These are phyloP conservation scores for Neurospora sp. DNA, from an alignment of 495 filamentous ascomycete species.

Conservation along the genomic window DNA sequence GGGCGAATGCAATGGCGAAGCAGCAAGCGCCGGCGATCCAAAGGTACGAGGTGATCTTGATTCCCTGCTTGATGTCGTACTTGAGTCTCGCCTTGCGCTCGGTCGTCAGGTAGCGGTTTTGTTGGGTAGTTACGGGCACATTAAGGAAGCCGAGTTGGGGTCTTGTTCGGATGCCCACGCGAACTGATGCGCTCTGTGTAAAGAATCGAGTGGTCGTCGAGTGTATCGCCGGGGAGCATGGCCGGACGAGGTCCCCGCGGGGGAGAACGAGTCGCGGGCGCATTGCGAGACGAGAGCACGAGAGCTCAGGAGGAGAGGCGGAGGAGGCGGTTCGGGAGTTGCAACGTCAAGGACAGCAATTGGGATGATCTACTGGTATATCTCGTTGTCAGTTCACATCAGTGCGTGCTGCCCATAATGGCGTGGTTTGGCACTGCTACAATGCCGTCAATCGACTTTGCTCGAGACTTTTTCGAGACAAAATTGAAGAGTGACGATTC, in stretches of 20 bases:
- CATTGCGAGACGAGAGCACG: constrained; percentile 7
- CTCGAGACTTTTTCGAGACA: neutral
- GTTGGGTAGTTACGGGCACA: constrained; percentile 25
- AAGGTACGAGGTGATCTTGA: constrained; percentile 47
- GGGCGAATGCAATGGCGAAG: constrained; percentile 43
- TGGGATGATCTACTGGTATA: neutral
- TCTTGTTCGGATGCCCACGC: constrained; percentile 28
- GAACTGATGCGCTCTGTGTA: constrained; percentile 14
- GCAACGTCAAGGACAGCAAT: neutral
- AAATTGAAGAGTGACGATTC: neutral
- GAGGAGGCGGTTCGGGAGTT: neutral
- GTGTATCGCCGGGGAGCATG: neutral
- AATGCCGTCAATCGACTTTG: neutral
- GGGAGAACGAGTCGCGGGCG: constrained; percentile 15
- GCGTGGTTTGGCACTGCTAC: neutral
- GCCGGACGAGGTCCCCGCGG: constrained; percentile 9
- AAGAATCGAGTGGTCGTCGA: constrained; percentile 13
- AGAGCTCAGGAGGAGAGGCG: neutral
- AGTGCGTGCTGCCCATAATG: neutral
- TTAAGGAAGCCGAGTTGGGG: constrained; percentile 74
- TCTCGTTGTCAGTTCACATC: neutral
- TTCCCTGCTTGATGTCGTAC: constrained; percentile 48
- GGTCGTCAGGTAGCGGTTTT: constrained; percentile 64
- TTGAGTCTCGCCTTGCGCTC: constrained; percentile 59
- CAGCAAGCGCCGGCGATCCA: constrained; percentile 47